phyloP scores from a whole-genome alignment of 805 yeast species.

The Myxozyma lipomycoides region DNA sequence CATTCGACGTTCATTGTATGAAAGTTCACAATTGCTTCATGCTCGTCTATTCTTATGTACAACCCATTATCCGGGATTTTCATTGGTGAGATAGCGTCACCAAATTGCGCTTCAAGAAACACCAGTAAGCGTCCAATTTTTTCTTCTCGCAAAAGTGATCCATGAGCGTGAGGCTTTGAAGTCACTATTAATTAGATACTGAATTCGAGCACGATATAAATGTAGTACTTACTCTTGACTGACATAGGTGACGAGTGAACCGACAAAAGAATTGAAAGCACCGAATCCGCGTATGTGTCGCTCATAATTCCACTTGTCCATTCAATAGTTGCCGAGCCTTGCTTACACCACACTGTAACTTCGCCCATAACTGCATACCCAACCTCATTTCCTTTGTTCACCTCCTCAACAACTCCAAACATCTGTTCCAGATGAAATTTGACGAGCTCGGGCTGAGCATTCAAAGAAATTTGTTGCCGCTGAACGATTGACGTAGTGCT shows the following conservation, averaged over 20 bases:
- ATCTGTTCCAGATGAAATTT: conserved; percentile 89
- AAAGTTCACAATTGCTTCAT: conserved; percentile 66
- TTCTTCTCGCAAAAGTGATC: conserved; percentile 32
- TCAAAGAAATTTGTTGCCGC: conserved; percentile 69
- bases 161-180: conserved; percentile 27
- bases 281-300: conserved; percentile 92
- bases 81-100: conserved; percentile 51
- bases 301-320: conserved; percentile 89
- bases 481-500: conserved; percentile 82
- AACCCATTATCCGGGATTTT: conserved; percentile 43
- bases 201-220: too few relatives aligned
- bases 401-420: conserved; percentile 79
- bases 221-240: conserved; percentile 52
- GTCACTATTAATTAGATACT: conserved; percentile 10
- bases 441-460: conserved; percentile 75
- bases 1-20: conserved; percentile 65
- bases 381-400: conserved; percentile 46
- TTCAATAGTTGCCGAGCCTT: conserved; percentile 61
- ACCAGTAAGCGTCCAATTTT: conserved; percentile 49
- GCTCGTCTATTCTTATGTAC: conserved; percentile 65
- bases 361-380: conserved; percentile 55
- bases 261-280: conserved; percentile 81
- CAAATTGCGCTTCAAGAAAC: conserved; percentile 80
- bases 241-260: conserved; percentile 95
- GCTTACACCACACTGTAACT: conserved; percentile 49